These are phyloP conservation scores for Chiua sp. DNA, from an alignment of 1,284 basidiomycete genomes.

Conservation along the genomic window DNA sequence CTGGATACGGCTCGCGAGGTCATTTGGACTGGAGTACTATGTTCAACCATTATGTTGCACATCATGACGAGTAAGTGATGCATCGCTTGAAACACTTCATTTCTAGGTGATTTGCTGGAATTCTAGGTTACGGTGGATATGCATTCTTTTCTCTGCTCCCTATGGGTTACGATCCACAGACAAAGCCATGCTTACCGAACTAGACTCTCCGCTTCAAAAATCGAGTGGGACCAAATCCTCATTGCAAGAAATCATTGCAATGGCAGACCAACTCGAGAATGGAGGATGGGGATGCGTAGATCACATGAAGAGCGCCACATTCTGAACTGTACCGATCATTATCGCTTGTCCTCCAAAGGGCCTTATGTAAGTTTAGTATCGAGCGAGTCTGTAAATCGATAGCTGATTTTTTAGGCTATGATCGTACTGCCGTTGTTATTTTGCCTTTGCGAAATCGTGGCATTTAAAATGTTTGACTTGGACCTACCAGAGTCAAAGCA, in stretches of 20 bases:
- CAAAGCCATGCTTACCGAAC: slow-evolving; percentile 62
- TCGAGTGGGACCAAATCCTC: slow-evolving; percentile 52
- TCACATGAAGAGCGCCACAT: slow-evolving; percentile 40
- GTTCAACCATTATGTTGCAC: slow-evolving; percentile 66
- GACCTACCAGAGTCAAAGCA: background rate
- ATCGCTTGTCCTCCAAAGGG: slow-evolving; percentile 49
- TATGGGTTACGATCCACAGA: slow-evolving; percentile 65
- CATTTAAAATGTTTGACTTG: background rate
- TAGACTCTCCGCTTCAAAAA: slow-evolving; percentile 43
- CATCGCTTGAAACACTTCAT: background rate
- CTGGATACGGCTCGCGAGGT: slow-evolving; percentile 77
- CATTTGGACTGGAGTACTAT: slow-evolving; percentile 73
- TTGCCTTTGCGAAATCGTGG: background rate
- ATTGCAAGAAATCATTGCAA: slow-evolving; percentile 74
- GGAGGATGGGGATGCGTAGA: slow-evolving; percentile 31
- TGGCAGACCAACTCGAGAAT: slow-evolving; percentile 57
- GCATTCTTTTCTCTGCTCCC: slow-evolving; percentile 69
- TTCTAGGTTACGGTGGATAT: slow-evolving; percentile 67
- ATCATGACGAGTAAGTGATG: slow-evolving; percentile 58
- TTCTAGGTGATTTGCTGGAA: background rate
- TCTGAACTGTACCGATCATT: slow-evolving; percentile 59
- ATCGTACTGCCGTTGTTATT: slow-evolving; percentile 1
- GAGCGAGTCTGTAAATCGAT: slow-evolving; percentile 62
- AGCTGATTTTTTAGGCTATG: slow-evolving; percentile 50
- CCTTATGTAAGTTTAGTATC: slow-evolving; percentile 59